A percentile compares a stretch with the other conserved stretches of the same genome.
Evolutionary conservation across 352 stramenopile genomes (phyloP).

Genomic region (Blastocystis sp.): DNA sequence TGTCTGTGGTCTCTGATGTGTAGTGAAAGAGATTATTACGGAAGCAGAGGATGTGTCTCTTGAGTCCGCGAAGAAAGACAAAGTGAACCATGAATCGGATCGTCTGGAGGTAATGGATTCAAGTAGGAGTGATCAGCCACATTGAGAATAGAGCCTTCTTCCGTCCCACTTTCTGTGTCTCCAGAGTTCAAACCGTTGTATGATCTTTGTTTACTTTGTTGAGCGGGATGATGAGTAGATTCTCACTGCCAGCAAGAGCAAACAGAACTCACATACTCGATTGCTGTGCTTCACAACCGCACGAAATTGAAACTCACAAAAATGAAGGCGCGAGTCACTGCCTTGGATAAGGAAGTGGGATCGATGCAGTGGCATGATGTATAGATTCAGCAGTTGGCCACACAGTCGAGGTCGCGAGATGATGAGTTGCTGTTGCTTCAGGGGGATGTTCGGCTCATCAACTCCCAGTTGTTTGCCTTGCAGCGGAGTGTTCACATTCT

Average conservation of each 20-base stretch:
- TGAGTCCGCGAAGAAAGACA: neutral
- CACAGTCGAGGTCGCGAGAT: neutral
- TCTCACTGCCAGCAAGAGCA: neutral
- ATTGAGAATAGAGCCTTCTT: neutral
- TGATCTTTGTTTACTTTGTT: neutral
- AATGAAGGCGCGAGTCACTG: neutral
- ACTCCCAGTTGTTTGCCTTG: neutral
- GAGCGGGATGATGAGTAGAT: neutral
- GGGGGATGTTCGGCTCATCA: neutral
- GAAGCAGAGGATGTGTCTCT: neutral
- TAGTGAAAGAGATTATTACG: conserved; percentile 3
- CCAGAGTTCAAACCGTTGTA: conserved; percentile 34
- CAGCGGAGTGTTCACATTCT: neutral
- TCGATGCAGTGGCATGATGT: no score
- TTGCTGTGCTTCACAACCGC: conserved; percentile 19
- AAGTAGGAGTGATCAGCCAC: neutral
- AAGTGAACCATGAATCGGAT: neutral
- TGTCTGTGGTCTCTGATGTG: neutral
- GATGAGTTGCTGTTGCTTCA: neutral
- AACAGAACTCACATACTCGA: neutral
- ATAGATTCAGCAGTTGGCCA: neutral
- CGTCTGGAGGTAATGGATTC: neutral
- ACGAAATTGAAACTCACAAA: neutral
- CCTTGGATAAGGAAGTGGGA: neutral
- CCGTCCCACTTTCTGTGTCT: neutral